These are phyloP conservation scores for Phaeophleospora eucalypticola DNA, from an alignment of 2,329 filamentous ascomycete species.

Conservation along the genomic window DNA sequence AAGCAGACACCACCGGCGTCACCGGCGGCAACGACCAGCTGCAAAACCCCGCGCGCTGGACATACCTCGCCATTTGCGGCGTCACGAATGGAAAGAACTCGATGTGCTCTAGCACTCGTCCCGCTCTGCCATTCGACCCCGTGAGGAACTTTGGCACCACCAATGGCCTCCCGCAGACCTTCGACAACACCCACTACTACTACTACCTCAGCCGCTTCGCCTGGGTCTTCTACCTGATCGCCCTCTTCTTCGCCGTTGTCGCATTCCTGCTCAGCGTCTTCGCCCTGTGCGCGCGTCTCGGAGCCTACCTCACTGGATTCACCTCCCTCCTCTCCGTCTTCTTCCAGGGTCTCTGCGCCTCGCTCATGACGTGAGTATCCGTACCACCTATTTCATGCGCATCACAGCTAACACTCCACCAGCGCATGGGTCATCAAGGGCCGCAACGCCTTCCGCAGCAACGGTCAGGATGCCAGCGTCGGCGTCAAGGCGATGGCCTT, in stretches of 20 bases:
- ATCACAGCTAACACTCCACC: constrained; percentile 21
- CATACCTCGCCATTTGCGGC: constrained; percentile 81
- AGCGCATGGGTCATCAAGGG: constrained; percentile 66
- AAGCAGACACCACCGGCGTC: constrained; percentile 71
- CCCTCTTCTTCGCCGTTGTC: constrained; percentile 69
- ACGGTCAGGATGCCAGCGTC: constrained; percentile 55
- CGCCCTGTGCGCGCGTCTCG: constrained; percentile 67
- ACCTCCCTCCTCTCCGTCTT: constrained; percentile 59
- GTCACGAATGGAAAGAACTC: constrained; percentile 50
- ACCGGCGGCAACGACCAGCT: constrained; percentile 55
- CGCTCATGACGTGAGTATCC: constrained; percentile 68
- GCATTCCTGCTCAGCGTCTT: constrained; percentile 66
- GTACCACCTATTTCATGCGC: background rate
- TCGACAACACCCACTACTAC: constrained; percentile 60
- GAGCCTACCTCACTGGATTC: constrained; percentile 62
- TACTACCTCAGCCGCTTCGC: constrained; percentile 87
- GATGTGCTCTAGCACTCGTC: constrained; percentile 61
- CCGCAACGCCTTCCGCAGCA: constrained; percentile 60
- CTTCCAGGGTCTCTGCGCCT: constrained; percentile 62
- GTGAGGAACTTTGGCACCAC: constrained; percentile 56
- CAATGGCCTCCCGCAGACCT: constrained; percentile 49
- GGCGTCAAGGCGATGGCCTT: constrained; percentile 71
- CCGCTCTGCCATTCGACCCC: constrained; percentile 63
- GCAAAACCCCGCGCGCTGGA: constrained; percentile 70
- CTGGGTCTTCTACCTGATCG: constrained; percentile 86